phyloP scores from a whole-genome alignment of 345 rosid species.

The Populus nigra region DNA sequence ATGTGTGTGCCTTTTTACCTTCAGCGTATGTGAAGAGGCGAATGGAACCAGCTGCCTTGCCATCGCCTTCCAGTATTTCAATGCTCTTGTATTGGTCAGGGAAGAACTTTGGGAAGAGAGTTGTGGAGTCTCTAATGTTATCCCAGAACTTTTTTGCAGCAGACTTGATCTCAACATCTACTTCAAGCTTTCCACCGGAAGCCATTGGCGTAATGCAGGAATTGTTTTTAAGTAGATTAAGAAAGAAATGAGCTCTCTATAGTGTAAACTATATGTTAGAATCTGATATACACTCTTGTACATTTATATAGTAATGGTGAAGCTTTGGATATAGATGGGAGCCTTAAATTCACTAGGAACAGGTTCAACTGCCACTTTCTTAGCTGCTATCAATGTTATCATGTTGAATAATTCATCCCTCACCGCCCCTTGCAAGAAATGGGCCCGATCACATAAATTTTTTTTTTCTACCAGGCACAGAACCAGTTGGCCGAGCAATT shows the following conservation, averaged over 20 bases:
- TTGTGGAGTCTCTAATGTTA: constrained; percentile 57
- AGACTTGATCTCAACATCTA: constrained; percentile 72
- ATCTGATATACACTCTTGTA: not conserved
- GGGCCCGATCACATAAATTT: not conserved
- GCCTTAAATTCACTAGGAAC: constrained; percentile 27
- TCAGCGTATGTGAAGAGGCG: constrained; percentile 69
- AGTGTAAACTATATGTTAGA: not conserved
- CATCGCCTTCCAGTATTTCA: constrained; percentile 79
- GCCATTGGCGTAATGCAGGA: constrained; percentile 38
- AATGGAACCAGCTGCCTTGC: constrained; percentile 68
- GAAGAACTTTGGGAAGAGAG: constrained; percentile 59
- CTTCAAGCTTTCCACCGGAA: constrained; percentile 54
- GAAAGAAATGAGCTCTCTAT: not conserved
- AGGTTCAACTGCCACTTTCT: constrained; percentile 27
- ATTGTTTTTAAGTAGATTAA: not conserved
- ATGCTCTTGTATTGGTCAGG: constrained; percentile 80
- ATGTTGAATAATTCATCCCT: not conserved
- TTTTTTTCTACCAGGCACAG: no score
- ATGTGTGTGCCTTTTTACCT: constrained; percentile 27
- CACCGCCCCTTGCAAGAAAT: not conserved
- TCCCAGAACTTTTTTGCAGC: constrained; percentile 62
- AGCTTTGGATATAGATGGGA: not conserved
- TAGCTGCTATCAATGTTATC: not conserved
- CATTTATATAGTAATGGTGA: not conserved
- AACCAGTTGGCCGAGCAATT: no score